Conservation (phyloP, 768 basidiomycete genomes). For the Cystofilobasidium ferigula region DNA sequence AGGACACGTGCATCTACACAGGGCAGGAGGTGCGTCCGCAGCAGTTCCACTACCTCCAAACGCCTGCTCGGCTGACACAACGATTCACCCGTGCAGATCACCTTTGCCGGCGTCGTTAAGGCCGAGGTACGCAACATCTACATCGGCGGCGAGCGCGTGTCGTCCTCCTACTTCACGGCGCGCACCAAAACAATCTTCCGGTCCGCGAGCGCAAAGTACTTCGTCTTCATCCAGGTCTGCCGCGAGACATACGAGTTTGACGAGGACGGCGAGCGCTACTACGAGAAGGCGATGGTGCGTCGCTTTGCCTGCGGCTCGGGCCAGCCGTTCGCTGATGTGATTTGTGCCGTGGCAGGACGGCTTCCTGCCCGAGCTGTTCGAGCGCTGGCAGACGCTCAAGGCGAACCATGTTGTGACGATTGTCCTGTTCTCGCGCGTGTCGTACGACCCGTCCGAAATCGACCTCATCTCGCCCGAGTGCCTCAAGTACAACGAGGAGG, state of each 20-base stretch:
- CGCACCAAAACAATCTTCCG: constrained; percentile 81
- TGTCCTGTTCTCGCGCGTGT: constrained; percentile 84
- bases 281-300: constrained; percentile 78
- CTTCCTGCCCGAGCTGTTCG: constrained; percentile 79
- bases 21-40: constrained; percentile 56
- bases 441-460: constrained; percentile 32
- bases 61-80: neutral
- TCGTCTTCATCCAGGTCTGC: constrained; percentile 88
- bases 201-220: constrained; percentile 67
- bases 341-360: constrained; percentile 35
- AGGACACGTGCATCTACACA: constrained; percentile 66
- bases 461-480: constrained; percentile 27
- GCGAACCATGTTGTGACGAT: constrained; percentile 92
- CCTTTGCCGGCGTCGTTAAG: constrained; percentile 63
- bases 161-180: constrained; percentile 65
- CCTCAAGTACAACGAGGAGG: constrained; percentile 61
- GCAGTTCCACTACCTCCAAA: neutral
- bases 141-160: constrained; percentile 57
- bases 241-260: constrained; percentile 94
- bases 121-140: constrained; percentile 75
- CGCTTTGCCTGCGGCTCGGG: neutral
- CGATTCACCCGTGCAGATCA: constrained; percentile 27
- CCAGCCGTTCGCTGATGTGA: neutral
- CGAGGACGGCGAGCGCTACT: constrained; percentile 87
- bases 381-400: constrained; percentile 67